Base-by-base conservation (phyloP, 768 basidiomycete species). In the Fomitopsis serialis region DNA sequence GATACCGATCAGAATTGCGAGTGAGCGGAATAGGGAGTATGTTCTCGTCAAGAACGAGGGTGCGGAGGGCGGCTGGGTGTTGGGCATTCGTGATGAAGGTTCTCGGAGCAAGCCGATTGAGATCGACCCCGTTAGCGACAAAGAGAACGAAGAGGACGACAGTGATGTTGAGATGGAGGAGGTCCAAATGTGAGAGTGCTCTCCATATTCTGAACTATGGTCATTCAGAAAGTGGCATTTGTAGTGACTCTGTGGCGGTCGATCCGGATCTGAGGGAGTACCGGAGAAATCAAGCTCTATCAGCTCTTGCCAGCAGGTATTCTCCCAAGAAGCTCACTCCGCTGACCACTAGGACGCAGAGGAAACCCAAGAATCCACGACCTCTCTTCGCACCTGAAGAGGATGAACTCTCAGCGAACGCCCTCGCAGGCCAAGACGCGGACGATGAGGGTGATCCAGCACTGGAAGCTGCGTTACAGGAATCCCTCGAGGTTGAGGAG, bases 1-100 rank as follows among this genome's bases (percentile, higher is more conserved):
- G 3, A 98, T 98, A 52, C 96, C 96, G 36, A 80, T 96, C 29
- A 81, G 97, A 21, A 90, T 99, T 56, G 97, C 97, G 1, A 93
- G 92, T 60, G 95, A 98, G 69, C 75, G 95, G 56, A 98, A 98
- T 63, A 86, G 83, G 66, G 85, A 97, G 67, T 99, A 99, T 68
- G 76, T 98, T n/a, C 75, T 99, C 54, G 77, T 98, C 54, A 96
- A 96, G 74, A 96, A 97, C 61, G 85, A 92, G 57, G 86, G 87
- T 32, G 81, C 72, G 15, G 84, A 80, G 21, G 94, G 95, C 2
- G 97, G 97, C 1, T 99, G 97, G 96, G 84, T 95, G 37, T 73
- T 99, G 17, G 96, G 96, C 3, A 86, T 98, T 40, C 78, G 89
- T 45, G 92, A 97, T 60, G 81, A 89, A 48, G 93, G 95, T 17